A percentile compares a stretch with the other conserved stretches of the same genome.
Evolutionary conservation across 345 rosid species (phyloP).

Genomic region (Pugionium cornutum): DNA sequence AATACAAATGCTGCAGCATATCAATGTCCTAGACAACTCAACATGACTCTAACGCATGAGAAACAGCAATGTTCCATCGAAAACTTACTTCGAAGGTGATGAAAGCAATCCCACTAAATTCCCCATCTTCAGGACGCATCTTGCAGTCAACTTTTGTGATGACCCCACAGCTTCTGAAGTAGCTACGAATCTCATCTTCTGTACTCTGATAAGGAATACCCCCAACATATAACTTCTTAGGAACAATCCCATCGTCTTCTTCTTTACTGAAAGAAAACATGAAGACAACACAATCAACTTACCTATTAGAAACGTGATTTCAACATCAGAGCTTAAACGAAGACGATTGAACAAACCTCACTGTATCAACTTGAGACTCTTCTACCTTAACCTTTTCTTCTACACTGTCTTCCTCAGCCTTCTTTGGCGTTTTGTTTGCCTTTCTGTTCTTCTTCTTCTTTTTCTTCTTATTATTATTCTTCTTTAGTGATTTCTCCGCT

Average conservation of each 20-base stretch:
- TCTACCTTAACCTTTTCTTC: conserved; percentile 34
- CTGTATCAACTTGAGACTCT: conserved; percentile 33
- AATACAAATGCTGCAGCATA: conserved; percentile 2
- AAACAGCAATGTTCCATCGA: not conserved
- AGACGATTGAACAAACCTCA: conserved; percentile 23
- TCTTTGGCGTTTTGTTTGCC: conserved; percentile 32
- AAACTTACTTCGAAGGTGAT: conserved; percentile 65
- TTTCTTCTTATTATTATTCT: conserved; percentile 17
- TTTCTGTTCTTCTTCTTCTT: conserved; percentile 42
- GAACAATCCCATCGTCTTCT: conserved; percentile 44
- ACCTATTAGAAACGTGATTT: not conserved
- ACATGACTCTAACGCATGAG: not conserved
- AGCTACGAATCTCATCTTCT: conserved; percentile 83
- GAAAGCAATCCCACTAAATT: conserved; percentile 86
- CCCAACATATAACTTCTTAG: conserved; percentile 74
- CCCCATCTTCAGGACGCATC: conserved; percentile 85
- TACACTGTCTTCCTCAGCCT: conserved; percentile 35
- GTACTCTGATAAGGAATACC: conserved; percentile 86
- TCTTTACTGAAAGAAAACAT: conserved; percentile 49
- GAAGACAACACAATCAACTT: not conserved
- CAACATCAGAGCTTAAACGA: conserved; percentile 3
- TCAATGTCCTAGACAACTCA: conserved; percentile 8
- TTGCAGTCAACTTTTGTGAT: conserved; percentile 75
- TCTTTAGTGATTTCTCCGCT: conserved; percentile 31
- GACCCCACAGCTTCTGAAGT: conserved; percentile 79